phyloP scores from a whole-genome alignment of 1,139 yeast species.

The Meyerozyma elateridarum region DNA sequence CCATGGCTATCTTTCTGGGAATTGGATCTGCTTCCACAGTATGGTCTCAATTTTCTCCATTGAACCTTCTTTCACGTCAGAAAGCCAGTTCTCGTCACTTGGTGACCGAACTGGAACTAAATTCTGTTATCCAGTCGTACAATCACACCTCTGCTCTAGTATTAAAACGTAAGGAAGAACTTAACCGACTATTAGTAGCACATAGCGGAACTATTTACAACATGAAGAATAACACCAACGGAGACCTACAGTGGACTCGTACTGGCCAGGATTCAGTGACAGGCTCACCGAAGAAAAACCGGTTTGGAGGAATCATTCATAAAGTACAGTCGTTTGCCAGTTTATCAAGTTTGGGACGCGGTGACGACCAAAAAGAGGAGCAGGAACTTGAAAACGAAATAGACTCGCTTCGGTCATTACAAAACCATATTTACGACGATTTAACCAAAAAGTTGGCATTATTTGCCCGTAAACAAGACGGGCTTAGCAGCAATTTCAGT shows the following conservation, averaged over 20 bases:
- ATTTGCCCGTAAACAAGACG: conserved; percentile 9
- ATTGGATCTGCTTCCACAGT: conserved; percentile 67
- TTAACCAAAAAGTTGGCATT: conserved; percentile 17
- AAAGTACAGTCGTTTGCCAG: conserved; percentile 43
- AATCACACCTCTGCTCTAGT: conserved; percentile 37
- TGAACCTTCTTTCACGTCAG: conserved; percentile 8
- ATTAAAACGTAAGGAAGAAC: conserved; percentile 28
- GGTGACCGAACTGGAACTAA: conserved; percentile 21
- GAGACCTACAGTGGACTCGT: conserved; percentile 13
- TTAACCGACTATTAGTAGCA: conserved; percentile 18
- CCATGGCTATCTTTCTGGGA: conserved; percentile 69
- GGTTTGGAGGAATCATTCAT: conserved; percentile 27
- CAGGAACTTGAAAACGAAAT: conserved; percentile 35
- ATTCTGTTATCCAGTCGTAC: conserved; percentile 30
- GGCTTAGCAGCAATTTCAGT: not conserved
- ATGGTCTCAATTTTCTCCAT: conserved; percentile 3
- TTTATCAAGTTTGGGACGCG: conserved; percentile 16
- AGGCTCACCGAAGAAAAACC: conserved; percentile 10
- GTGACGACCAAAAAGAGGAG: conserved; percentile 21
- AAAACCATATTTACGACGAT: conserved; percentile 27
- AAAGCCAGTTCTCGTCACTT: too few relatives aligned
- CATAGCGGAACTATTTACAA: conserved; percentile 28
- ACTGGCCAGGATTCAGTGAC: not conserved
- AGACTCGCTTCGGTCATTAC: conserved; percentile 25
- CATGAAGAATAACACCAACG: conserved; percentile 11